Percentiles rank a stretch among this genome's conserved stretches.
phyloP scores from a whole-genome alignment of 306 rosid genomes.

The Vicia villosa region DNA sequence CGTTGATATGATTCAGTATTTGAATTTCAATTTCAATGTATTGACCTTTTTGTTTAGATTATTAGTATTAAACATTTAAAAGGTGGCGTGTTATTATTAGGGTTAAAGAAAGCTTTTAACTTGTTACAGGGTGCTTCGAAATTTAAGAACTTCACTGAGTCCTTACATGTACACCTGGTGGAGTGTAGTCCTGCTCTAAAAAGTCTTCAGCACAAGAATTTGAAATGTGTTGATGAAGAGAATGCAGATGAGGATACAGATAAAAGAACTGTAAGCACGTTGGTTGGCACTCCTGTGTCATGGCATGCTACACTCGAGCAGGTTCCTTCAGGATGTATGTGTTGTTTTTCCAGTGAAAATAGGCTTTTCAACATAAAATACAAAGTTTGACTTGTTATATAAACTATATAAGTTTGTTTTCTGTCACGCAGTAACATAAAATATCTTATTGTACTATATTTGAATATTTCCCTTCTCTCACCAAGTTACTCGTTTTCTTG shows the following conservation, averaged over 20 bases:
- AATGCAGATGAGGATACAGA: slow-evolving; percentile 44
- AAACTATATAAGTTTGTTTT: slow-evolving; percentile 17
- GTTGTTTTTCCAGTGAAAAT: slow-evolving; percentile 35
- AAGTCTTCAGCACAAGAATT: slow-evolving; percentile 76
- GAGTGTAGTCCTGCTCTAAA: slow-evolving; percentile 89
- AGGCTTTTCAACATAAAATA: slow-evolving; percentile 12
- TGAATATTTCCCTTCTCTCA: slow-evolving; percentile 29
- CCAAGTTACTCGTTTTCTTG: slow-evolving; percentile 21
- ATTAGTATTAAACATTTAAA: background rate
- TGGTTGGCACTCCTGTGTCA: slow-evolving; percentile 75
- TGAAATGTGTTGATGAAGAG: slow-evolving; percentile 69
- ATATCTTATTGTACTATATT: background rate
- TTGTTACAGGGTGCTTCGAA: slow-evolving; percentile 78
- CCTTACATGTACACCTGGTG: slow-evolving; percentile 81
- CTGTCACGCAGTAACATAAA: background rate
- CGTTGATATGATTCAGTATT: background rate
- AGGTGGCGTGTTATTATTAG: background rate
- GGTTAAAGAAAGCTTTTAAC: background rate
- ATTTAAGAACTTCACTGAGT: slow-evolving; percentile 61
- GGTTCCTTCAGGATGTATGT: slow-evolving; percentile 90
- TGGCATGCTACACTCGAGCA: slow-evolving; percentile 93
- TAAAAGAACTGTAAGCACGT: slow-evolving; percentile 57
- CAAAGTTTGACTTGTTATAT: slow-evolving; percentile 13
- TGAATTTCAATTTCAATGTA: background rate
- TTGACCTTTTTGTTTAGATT: slow-evolving; percentile 9